Evolutionary conservation across 1,284 basidiomycete genomes (phyloP), one percentile per base, ranked within the genome.

Genomic region (Cutaneotrichosporon sp.): DNA sequence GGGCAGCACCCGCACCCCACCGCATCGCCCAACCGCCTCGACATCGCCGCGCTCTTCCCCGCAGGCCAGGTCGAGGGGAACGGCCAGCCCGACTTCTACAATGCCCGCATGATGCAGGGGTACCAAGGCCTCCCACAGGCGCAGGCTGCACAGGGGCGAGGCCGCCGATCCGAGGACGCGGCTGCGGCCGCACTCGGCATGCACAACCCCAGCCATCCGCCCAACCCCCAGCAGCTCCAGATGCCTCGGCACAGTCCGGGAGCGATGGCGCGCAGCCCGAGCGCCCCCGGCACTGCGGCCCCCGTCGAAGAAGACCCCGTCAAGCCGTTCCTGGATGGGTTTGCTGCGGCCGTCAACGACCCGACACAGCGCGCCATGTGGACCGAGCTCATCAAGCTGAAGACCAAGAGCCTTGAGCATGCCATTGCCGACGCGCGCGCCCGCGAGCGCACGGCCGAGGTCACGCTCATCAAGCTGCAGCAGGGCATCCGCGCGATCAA

Each of bases 371-470:
- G 69, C 42, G 67, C 66, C 0, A 62, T 76, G 46, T 79, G 75
- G 75, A 75, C 74, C 1, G 72, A 79, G 55, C 59, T 76, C 10
- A 73, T 79, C 43, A 64, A 64, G 47, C 62, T 77, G 45, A 73
- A 76, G 58, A 74, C 71, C 11, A 66, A 64, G 45, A 58, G 67
- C n/a, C 60, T 80, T 25, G 77, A 80, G 66, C 64, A 77, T 22
- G 73, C 78, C 64, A 80, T 80, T 25, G 77, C 75, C 10, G 69
- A 77, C 54, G 75, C 77, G 25, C 69, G 70, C 47, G 61, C 69
- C 42, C 73, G 71, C 46, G 77, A 77, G 59, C 69, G 67, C 36
- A 73, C 77, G 51, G 77, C 77, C 2, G 76, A 78, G 54, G 52
- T 75, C 53, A 76, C 77, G 46, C 64, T 79, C 24, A 51, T 63